Evolutionary conservation across 2,329 filamentous ascomycete species (phyloP).

Genomic region (Fusarium hostae): DNA sequence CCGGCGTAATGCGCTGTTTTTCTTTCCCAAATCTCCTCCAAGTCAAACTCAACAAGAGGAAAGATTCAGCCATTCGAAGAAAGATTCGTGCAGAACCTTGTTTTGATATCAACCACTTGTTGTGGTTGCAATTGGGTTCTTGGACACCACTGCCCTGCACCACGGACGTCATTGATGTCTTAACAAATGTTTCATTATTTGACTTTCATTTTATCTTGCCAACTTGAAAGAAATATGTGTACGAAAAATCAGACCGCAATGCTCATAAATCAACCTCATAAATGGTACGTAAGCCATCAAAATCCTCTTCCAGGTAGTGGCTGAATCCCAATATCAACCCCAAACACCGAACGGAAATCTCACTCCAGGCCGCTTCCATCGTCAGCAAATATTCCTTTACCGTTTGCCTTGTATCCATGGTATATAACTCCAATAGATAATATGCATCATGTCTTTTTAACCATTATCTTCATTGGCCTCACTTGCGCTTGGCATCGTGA

Average conservation of each 20-base stretch:
- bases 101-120: neutral
- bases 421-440: conserved; percentile 44
- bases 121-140: neutral
- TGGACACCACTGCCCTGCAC: neutral
- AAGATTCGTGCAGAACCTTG: neutral
- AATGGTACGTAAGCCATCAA: conserved; percentile 30
- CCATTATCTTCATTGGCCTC: conserved; percentile 18
- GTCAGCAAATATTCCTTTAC: conserved; percentile 27
- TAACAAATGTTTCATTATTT: conserved; percentile 22
- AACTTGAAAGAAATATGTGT: neutral
- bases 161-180: neutral
- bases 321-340: conserved; percentile 38
- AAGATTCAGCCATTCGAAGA: neutral
- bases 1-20: neutral
- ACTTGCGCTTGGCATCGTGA: conserved; percentile 69
- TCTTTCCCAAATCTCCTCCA: neutral
- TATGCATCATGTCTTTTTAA: conserved; percentile 19
- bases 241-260: conserved; percentile 35
- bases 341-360: conserved; percentile 42
- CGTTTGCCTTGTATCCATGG: conserved; percentile 40
- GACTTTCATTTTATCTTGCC: conserved; percentile 27
- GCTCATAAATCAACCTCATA: conserved; percentile 38
- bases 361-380: conserved; percentile 10
- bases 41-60: neutral
- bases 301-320: conserved; percentile 36